Conservation (phyloP, 768 basidiomycete species). For the Pholiota microspora region DNA sequence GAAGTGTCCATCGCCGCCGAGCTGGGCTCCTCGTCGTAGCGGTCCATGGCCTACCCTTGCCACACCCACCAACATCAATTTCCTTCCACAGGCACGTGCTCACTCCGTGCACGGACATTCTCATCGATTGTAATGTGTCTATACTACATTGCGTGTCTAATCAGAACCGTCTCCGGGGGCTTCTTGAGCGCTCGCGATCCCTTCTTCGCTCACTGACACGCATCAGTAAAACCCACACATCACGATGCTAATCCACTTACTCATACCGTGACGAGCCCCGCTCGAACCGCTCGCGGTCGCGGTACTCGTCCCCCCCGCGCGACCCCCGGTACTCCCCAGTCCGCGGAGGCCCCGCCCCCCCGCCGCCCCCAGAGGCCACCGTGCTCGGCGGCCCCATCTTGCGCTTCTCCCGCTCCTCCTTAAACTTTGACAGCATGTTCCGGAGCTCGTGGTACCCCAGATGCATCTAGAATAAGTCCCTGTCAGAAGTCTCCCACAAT, state of each 20-base stretch:
- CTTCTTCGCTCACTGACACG: slow-evolving; percentile 54
- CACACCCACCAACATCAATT: no score
- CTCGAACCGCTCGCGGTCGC: slow-evolving; percentile 69
- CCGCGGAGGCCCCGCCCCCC: slow-evolving; percentile 40
- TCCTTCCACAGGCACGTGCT: not conserved
- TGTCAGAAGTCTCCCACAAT: slow-evolving; percentile 17
- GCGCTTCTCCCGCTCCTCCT: slow-evolving; percentile 86
- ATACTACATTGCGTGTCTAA: slow-evolving; percentile 13
- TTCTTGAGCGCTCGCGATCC: slow-evolving; percentile 73
- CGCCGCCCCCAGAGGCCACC: slow-evolving; percentile 31
- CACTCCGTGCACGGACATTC: slow-evolving; percentile 19
- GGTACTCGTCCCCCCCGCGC: slow-evolving; percentile 62
- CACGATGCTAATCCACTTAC: slow-evolving; percentile 41
- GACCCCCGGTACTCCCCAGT: slow-evolving; percentile 32
- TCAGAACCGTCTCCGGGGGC: slow-evolving; percentile 64
- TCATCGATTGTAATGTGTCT: slow-evolving; percentile 15
- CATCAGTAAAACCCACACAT: slow-evolving; percentile 27
- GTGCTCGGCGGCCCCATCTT: slow-evolving; percentile 51
- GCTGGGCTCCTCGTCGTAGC: slow-evolving; percentile 32
- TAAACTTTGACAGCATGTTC: slow-evolving; percentile 88
- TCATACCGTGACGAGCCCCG: slow-evolving; percentile 71
- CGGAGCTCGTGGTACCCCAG: slow-evolving; percentile 97
- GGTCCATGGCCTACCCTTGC: slow-evolving; percentile 24
- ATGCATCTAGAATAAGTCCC: slow-evolving; percentile 72
- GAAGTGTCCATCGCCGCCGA: slow-evolving; percentile 35